These are phyloP conservation scores for Xylariaceae sp. DNA, from an alignment of 2,329 filamentous ascomycete species.

Conservation along the genomic window DNA sequence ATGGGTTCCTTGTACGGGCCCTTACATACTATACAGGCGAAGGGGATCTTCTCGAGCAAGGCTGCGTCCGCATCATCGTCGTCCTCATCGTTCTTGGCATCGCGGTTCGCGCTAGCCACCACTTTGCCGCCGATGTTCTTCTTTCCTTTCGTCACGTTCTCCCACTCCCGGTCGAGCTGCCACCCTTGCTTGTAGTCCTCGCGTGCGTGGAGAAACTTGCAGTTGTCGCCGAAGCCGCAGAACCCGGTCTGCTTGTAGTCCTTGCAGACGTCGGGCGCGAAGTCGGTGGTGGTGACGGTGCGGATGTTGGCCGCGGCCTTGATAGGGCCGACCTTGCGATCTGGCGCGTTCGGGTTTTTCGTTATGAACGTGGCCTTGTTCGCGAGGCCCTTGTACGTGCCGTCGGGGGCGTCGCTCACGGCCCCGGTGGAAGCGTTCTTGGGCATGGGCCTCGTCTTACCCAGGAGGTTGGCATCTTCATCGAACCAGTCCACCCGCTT, in stretches of 20 bases:
- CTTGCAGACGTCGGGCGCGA: slow-evolving; percentile 89
- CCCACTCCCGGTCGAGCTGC: slow-evolving; percentile 95
- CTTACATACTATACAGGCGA: slow-evolving; percentile 83
- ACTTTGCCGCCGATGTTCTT: slow-evolving; percentile 56
- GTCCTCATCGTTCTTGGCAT: slow-evolving; percentile 34
- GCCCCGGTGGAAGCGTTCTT: slow-evolving; percentile 27
- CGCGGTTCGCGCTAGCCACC: slow-evolving; percentile 53
- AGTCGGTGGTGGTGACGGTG: slow-evolving; percentile 86
- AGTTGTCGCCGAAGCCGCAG: slow-evolving; percentile 69
- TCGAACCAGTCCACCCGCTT: slow-evolving; percentile 89
- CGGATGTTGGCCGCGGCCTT: slow-evolving; percentile 87
- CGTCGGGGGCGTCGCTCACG: slow-evolving; percentile 38
- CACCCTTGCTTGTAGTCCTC: slow-evolving; percentile 86
- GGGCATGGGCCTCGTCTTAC: slow-evolving; percentile 43
- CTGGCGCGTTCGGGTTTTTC: slow-evolving; percentile 71
- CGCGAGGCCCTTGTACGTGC: slow-evolving; percentile 71
- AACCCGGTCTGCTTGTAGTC: slow-evolving; percentile 79
- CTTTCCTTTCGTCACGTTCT: slow-evolving; percentile 70
- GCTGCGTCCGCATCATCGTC: slow-evolving; percentile 59
- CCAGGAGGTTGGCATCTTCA: slow-evolving; percentile 59
- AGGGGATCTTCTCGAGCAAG: slow-evolving; percentile 77
- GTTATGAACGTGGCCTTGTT: slow-evolving; percentile 71
- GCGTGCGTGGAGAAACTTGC: slow-evolving; percentile 73
- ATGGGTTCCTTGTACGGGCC: slow-evolving; percentile 73
- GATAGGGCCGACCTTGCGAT: slow-evolving; percentile 70